phyloP scores from a whole-genome alignment of 768 basidiomycete species.

The Naematelia aurantialba region DNA sequence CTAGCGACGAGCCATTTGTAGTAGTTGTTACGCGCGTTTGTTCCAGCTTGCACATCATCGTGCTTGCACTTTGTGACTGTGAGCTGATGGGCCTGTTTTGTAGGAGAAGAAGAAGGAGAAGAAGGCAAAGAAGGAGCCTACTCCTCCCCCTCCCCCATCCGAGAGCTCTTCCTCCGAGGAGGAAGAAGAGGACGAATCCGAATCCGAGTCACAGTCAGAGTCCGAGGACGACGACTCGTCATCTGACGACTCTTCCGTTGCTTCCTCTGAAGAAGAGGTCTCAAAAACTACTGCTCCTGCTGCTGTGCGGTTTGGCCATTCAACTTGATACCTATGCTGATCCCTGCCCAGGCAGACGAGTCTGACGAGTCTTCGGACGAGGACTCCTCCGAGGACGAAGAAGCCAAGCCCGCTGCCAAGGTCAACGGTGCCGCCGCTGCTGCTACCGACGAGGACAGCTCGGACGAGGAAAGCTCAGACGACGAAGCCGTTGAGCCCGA shows the following conservation, averaged over 20 bases:
- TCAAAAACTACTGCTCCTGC: conserved; percentile 8
- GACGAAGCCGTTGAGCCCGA: conserved; percentile 19
- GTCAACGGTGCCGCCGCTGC: conserved; percentile 19
- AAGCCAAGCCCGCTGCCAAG: conserved; percentile 24
- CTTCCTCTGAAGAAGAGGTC: conserved; percentile 17
- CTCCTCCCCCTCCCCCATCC: conserved; percentile 7
- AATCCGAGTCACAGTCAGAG: neutral
- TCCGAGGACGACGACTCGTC: conserved; percentile 12
- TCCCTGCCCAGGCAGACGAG: conserved; percentile 29
- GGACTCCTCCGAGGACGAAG: conserved; percentile 40
- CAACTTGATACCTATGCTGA: conserved; percentile 22
- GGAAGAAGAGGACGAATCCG: conserved; percentile 6
- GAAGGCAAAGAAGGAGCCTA: conserved; percentile 14
- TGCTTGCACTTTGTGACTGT: conserved; percentile 1
- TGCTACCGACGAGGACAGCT: conserved; percentile 27
- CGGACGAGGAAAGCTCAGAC: conserved; percentile 31
- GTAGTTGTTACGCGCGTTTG: neutral
- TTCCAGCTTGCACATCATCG: conserved; percentile 2
- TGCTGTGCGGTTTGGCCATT: conserved; percentile 17
- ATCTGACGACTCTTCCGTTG: conserved; percentile 33
- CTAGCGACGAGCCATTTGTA: neutral
- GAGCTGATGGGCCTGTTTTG: conserved; percentile 11
- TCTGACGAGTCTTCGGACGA: conserved; percentile 47
- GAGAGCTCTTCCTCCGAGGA: conserved; percentile 6
- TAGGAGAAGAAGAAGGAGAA: conserved; percentile 4